phyloP scores from a whole-genome alignment of 768 basidiomycete species.

The Nidularia pulvinata region DNA sequence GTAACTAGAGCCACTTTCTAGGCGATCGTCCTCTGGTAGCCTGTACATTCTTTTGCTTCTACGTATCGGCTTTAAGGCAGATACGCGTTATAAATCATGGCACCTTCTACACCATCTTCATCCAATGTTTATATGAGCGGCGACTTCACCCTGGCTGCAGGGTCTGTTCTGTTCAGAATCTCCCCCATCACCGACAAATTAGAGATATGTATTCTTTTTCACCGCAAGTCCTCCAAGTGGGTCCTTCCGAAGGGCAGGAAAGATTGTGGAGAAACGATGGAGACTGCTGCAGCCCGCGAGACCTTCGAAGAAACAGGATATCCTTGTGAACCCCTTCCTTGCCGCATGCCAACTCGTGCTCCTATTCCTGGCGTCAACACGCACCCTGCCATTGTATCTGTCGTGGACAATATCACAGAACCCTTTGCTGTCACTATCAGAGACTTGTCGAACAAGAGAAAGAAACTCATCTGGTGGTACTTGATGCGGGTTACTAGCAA shows the following conservation, averaged over 20 bases:
- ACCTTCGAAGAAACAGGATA: constrained; percentile 71
- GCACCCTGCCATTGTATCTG: constrained; percentile 15
- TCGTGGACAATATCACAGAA: constrained; percentile 22
- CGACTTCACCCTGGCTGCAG: constrained; percentile 38
- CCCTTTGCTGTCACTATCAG: constrained; percentile 29
- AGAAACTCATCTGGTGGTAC: constrained; percentile 57
- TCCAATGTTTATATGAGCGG: constrained; percentile 16
- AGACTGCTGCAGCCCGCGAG: constrained; percentile 54
- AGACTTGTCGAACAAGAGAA: constrained; percentile 15
- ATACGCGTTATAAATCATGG: too few species aligned
- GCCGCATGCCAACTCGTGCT: constrained; percentile 54
- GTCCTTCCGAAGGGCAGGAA: constrained; percentile 66
- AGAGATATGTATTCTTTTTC: constrained; percentile 37
- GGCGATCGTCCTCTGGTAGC: too few species aligned
- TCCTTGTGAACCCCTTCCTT: constrained; percentile 45
- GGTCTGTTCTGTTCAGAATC: constrained; percentile 35
- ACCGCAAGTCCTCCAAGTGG: constrained; percentile 22
- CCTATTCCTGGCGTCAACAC: constrained; percentile 43
- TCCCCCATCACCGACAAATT: constrained; percentile 11
- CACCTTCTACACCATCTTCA: neutral
- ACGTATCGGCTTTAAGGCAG: too few species aligned
- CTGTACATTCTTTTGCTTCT: too few species aligned
- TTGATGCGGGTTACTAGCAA: constrained; percentile 30
- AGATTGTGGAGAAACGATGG: constrained; percentile 51
- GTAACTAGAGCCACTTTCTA: too few species aligned